phyloP scores from a whole-genome alignment of 495 filamentous ascomycete species.

The Aspergillus steynii region DNA sequence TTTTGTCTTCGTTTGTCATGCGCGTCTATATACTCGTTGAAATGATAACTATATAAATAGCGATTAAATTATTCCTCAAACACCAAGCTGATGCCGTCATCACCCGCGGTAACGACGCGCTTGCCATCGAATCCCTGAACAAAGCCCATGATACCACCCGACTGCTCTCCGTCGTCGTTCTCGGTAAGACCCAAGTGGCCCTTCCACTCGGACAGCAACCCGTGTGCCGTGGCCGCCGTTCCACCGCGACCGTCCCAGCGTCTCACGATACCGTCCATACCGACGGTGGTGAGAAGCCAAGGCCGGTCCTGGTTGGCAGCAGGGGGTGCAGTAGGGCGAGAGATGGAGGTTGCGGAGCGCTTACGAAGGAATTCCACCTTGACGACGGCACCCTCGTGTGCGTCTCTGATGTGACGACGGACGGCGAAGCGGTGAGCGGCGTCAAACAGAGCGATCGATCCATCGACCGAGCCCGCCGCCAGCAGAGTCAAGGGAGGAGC shows the following conservation, averaged over 20 bases:
- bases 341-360: conserved; percentile 21
- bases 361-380: conserved; percentile 83
- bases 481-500: conserved; percentile 72
- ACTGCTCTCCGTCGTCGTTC: conserved; percentile 54
- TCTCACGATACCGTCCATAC: conserved; percentile 83
- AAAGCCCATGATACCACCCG: conserved; percentile 86
- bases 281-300: conserved; percentile 75
- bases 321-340: conserved; percentile 27
- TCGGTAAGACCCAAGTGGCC: conserved; percentile 79
- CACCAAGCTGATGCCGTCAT: conserved; percentile 74
- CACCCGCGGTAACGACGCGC: conserved; percentile 81
- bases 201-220: conserved; percentile 74
- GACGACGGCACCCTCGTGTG: conserved; percentile 82
- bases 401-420: conserved; percentile 73
- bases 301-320: conserved; percentile 34
- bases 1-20: background rate
- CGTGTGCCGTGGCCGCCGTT: conserved; percentile 61
- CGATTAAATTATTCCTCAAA: conserved; percentile 53
- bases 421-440: conserved; percentile 78
- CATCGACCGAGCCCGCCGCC: conserved; percentile 88
- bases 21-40: background rate
- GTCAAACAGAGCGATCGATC: conserved; percentile 86
- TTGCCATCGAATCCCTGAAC: conserved; percentile 70
- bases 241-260: conserved; percentile 86
- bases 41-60: conserved; percentile 10